Evolutionary conservation across 2,329 filamentous ascomycete species (phyloP), one percentile per base, ranked within the genome.

Genomic region (Ilyonectria sp.): DNA sequence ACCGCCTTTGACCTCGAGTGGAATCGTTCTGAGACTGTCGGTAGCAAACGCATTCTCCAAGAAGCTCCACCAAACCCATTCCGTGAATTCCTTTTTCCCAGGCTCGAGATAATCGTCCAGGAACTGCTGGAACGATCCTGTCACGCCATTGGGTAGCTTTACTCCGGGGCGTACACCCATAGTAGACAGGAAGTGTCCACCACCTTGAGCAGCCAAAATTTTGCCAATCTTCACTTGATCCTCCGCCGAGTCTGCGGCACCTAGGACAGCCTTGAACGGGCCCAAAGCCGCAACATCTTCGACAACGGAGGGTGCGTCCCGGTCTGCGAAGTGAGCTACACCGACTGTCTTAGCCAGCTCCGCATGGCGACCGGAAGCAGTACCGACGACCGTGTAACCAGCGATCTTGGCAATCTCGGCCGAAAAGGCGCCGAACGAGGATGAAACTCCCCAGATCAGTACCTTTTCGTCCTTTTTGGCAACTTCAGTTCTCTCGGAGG

Each of bases 61-160:
- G 46, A 23, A 49, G 10, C 23, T 10, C 46, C 46, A 49, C 46
- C 46, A 49, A 17, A 49, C n/a, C 46, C 46, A 49, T 19, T 49
- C 11, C 17, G 46, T 49, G 21, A 49, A 49, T 15, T 49, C 46
- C 21, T 15, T 10, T 3, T 49, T 49, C 46, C 21, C 21, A 19
- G 46, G 21, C 17, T 49, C 46, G 17, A 49, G 21, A 23, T 49
- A 49, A 21, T 23, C 46, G 23, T 49, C 46, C 15, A 49, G 6
- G 10, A 49, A 49, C 46, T 23, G 46, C 23, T 17, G 11, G 21
- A 49, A 49, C 11, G 19, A 11, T 3, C 46, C 46, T 4, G 10
- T 49, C 23, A 49, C 46, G 19, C 46, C 46, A 6, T 17, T 17
- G 8, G 46, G 46, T 11, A 49, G 19, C 8, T 19, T 13, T 13